phyloP scores from a whole-genome alignment of 345 rosid genomes.

The Populus pruinosa region DNA sequence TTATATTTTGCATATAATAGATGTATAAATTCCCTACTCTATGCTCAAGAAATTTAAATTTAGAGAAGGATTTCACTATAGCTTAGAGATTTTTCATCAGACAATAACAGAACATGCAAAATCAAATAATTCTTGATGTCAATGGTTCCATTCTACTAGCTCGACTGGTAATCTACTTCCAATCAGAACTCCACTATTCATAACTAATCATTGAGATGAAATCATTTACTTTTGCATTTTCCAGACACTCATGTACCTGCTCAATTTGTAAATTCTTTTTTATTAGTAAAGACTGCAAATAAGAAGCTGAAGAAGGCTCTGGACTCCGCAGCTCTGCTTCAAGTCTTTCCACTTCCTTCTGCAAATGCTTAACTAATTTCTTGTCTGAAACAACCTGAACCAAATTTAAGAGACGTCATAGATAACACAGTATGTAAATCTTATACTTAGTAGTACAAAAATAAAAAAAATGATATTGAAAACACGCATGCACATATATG shows the following conservation, averaged over 20 bases:
- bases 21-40: not conserved
- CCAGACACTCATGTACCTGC: slow-evolving; percentile 45
- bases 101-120: not conserved
- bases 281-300: slow-evolving; percentile 50
- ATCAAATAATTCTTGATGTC: not conserved
- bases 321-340: slow-evolving; percentile 87
- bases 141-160: not conserved
- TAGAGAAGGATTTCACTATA: not conserved
- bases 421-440: not conserved
- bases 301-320: slow-evolving; percentile 55
- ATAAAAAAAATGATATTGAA: not conserved
- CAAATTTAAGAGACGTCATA: not conserved
- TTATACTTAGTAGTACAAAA: not conserved
- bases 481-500: not conserved
- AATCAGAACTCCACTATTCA: not conserved
- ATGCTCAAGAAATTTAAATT: not conserved
- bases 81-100: not conserved
- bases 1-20: not conserved
- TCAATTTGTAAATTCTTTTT: slow-evolving; percentile 75
- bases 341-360: slow-evolving; percentile 91
- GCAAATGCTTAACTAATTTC: slow-evolving; percentile 67
- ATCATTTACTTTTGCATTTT: not conserved
- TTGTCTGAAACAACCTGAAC: slow-evolving; percentile 48
- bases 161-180: not conserved
- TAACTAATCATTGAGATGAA: not conserved